Evolutionary conservation across 352 stramenopile species (phyloP).

Genomic region (Pythium oligandrum): DNA sequence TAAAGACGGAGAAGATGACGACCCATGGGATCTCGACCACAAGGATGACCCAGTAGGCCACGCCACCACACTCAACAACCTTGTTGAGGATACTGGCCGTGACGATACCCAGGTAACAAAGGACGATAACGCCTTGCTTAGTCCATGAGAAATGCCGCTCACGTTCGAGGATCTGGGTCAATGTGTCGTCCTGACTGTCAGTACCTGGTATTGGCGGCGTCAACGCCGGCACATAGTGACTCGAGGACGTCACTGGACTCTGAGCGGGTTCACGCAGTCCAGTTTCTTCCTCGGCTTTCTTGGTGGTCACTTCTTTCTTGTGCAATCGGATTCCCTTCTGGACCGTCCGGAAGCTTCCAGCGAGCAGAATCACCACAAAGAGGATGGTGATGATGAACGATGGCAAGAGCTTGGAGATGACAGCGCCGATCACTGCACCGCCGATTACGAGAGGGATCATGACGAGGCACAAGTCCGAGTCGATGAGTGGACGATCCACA

Average conservation of each 20-base stretch:
- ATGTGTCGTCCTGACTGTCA: background rate
- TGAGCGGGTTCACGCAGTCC: background rate
- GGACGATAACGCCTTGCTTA: slow-evolving; percentile 31
- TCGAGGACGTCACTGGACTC: background rate
- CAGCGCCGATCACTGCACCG: slow-evolving; percentile 6
- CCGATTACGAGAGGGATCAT: slow-evolving; percentile 12
- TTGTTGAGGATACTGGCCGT: slow-evolving; percentile 21
- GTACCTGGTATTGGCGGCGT: background rate
- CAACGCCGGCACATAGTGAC: background rate
- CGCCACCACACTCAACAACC: slow-evolving; percentile 24
- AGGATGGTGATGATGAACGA: slow-evolving; percentile 5
- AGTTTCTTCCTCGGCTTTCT: background rate
- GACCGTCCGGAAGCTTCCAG: background rate
- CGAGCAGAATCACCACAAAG: slow-evolving; percentile 2
- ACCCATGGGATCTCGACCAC: slow-evolving; percentile 47
- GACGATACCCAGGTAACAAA: slow-evolving; percentile 39
- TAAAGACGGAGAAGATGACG: slow-evolving; percentile 20
- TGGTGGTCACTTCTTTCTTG: slow-evolving; percentile 1
- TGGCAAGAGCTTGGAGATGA: slow-evolving; percentile 8
- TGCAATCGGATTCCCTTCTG: slow-evolving; percentile 3
- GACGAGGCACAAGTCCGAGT: slow-evolving; percentile 4
- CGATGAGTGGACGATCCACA: slow-evolving; percentile 5
- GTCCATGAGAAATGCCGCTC: slow-evolving; percentile 35
- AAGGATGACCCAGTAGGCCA: slow-evolving; percentile 42
- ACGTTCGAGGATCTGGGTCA: slow-evolving; percentile 20